These are phyloP conservation scores for Lactarius evosmus DNA, from an alignment of 768 basidiomycete genomes.

Conservation along the genomic window DNA sequence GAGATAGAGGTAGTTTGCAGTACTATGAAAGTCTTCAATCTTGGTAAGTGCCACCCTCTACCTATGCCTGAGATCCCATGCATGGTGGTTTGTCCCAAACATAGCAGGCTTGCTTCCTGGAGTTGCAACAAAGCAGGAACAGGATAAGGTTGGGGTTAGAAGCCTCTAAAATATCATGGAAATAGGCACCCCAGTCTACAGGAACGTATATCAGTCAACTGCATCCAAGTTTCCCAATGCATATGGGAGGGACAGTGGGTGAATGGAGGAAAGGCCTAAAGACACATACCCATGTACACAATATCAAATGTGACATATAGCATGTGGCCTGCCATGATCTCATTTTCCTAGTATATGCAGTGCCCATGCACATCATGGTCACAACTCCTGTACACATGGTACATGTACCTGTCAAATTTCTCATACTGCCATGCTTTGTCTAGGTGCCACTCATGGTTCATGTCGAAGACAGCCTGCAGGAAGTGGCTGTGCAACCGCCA, in stretches of 20 bases:
- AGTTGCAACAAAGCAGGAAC: constrained; percentile 13
- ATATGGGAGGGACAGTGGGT: no score
- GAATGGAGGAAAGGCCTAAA: background rate
- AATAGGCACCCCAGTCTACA: constrained; percentile 4
- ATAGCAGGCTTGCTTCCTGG: constrained; percentile 8
- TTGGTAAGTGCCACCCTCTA: background rate
- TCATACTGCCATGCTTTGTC: constrained; percentile 9
- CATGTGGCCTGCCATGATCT: constrained; percentile 2
- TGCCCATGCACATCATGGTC: constrained; percentile 7
- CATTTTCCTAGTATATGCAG: background rate
- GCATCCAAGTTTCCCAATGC: no score
- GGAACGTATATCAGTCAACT: no score
- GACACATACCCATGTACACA: constrained; percentile 13
- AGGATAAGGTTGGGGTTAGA: background rate
- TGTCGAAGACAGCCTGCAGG: constrained; percentile 15
- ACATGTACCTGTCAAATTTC: constrained; percentile 10
- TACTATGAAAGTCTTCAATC: background rate
- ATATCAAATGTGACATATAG: constrained; percentile 8
- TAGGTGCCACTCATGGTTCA: constrained; percentile 4
- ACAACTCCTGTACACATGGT: constrained; percentile 11
- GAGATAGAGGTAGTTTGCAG: background rate
- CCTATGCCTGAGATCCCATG: constrained; percentile 10
- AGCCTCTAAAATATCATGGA: background rate
- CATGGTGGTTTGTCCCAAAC: constrained; percentile 9
- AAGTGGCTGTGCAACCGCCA: constrained; percentile 13